Evolutionary conservation across 177 flowering plant genomes (phyloP).

Genomic region (Vitis hybrid): DNA sequence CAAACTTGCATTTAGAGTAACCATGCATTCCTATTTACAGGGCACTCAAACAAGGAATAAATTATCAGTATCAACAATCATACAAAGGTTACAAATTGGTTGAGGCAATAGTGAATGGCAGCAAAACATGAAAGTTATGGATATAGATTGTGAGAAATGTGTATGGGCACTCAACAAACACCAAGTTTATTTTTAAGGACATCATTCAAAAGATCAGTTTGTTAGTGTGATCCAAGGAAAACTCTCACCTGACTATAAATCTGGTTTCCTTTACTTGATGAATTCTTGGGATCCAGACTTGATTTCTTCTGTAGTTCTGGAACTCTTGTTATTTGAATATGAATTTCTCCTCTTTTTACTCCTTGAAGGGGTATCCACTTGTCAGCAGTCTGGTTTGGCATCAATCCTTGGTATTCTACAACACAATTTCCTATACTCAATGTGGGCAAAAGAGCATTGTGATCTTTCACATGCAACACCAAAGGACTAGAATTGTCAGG

Average conservation of each 20-base stretch:
- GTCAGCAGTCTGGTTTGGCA: slow-evolving; percentile 73
- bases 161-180: too few species aligned
- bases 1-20: too few species aligned
- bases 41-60: too few species aligned
- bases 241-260: slow-evolving; percentile 58
- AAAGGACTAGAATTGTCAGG: slow-evolving; percentile 76
- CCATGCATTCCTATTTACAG: too few species aligned
- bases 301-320: slow-evolving; percentile 53
- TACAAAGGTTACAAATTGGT: too few species aligned
- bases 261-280: slow-evolving; percentile 42
- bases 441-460: slow-evolving; percentile 77
- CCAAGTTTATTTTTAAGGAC: too few species aligned
- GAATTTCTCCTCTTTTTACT: slow-evolving; percentile 86
- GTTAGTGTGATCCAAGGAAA: not conserved
- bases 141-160: too few species aligned
- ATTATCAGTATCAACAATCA: too few species aligned
- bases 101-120: too few species aligned
- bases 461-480: slow-evolving; percentile 77
- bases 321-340: slow-evolving; percentile 63
- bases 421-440: slow-evolving; percentile 87
- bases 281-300: slow-evolving; percentile 44
- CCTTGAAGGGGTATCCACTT: slow-evolving; percentile 99
- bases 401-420: slow-evolving; percentile 78
- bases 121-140: too few species aligned
- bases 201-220: not conserved